phyloP scores from a whole-genome alignment of 352 stramenopile genomes.

The Poterioochromonas sp. region DNA sequence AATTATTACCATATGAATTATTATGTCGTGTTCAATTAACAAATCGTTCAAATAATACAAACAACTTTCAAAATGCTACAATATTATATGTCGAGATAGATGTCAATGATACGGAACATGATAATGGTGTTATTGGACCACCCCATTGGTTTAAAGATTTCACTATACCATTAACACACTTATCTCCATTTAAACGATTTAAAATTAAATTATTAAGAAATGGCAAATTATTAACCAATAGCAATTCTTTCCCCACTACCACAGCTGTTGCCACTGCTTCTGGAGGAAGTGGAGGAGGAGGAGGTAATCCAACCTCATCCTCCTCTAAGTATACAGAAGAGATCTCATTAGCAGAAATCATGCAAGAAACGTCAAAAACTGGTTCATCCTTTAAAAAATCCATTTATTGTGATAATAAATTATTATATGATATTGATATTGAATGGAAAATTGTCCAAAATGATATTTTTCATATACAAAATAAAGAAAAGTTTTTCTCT shows the following conservation, averaged over 20 bases:
- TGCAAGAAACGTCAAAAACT: neutral
- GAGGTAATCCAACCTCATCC: too few species aligned
- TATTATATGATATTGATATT: neutral
- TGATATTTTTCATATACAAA: neutral
- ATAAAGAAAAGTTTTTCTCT: neutral
- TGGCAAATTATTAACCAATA: neutral
- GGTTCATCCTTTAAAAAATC: neutral
- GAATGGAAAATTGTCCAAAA: neutral
- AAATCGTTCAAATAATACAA: neutral
- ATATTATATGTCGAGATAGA: neutral
- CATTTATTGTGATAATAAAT: neutral
- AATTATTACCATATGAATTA: slow-evolving; percentile 12
- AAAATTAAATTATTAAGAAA: neutral
- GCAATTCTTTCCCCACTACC: too few species aligned
- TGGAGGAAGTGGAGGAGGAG: too few species aligned
- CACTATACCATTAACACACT: neutral
- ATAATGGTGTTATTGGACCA: neutral
- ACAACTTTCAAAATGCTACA: neutral
- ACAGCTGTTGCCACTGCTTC: too few species aligned
- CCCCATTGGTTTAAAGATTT: neutral
- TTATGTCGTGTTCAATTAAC: neutral
- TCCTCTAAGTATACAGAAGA: too few species aligned
- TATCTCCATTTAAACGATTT: neutral
- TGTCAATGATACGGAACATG: neutral
- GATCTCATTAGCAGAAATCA: neutral